These are phyloP conservation scores for Aspergillus quadrilineatus DNA, from an alignment of 2,329 filamentous ascomycete genomes.

Conservation along the genomic window DNA sequence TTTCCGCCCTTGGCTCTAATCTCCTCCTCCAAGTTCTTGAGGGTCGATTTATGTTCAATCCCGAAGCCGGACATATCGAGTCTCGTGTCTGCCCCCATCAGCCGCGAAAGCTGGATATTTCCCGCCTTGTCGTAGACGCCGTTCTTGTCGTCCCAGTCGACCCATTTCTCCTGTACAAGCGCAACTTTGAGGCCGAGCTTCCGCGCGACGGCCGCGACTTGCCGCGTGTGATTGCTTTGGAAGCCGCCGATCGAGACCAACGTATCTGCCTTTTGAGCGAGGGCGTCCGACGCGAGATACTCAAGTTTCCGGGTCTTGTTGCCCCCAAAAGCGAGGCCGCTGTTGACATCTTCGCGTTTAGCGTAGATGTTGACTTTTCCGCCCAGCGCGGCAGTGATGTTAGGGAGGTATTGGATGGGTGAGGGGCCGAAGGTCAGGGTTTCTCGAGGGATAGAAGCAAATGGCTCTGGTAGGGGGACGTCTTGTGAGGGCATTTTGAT, in stretches of 20 bases:
- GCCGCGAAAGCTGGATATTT: conserved; percentile 68
- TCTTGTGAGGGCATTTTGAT: background rate
- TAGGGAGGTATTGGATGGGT: conserved; percentile 9
- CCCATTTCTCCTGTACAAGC: conserved; percentile 68
- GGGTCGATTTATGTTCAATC: conserved; percentile 66
- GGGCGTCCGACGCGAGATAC: conserved; percentile 9
- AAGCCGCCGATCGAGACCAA: conserved; percentile 11
- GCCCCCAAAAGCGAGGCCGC: conserved; percentile 7
- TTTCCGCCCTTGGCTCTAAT: conserved; percentile 55
- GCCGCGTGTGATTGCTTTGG: conserved; percentile 65
- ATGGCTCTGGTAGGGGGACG: conserved; percentile 6
- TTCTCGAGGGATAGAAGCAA: conserved; percentile 8
- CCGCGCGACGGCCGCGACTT: conserved; percentile 63
- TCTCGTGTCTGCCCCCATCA: conserved; percentile 65
- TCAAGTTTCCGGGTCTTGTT: conserved; percentile 13
- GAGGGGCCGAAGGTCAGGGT: conserved; percentile 10
- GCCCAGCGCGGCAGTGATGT: conserved; percentile 11
- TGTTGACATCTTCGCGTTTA: conserved; percentile 12
- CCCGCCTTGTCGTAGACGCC: conserved; percentile 62
- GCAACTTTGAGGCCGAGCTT: conserved; percentile 52
- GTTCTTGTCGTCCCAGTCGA: conserved; percentile 56
- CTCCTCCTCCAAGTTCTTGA: conserved; percentile 55
- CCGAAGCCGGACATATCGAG: conserved; percentile 63
- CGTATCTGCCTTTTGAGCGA: conserved; percentile 3
- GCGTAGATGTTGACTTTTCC: conserved; percentile 11